Evolutionary conservation across 768 basidiomycete species (phyloP), one percentile per base, ranked within the genome.

Genomic region (Trametes elegans): DNA sequence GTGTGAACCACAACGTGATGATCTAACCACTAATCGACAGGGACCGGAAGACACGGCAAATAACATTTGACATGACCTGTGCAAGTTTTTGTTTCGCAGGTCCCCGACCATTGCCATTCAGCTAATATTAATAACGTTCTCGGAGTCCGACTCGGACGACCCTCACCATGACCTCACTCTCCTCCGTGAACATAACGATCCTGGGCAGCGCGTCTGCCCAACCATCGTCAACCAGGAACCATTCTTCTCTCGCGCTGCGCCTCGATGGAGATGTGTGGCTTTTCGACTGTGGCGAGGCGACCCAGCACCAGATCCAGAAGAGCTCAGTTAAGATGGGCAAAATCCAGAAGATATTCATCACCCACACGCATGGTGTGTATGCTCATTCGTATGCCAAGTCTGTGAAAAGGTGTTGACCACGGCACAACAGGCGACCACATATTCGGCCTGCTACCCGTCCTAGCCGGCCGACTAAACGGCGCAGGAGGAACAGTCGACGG

Each of bases 281-380:
- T 7, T 91, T 92, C 62, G 90, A 92, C 65, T 92, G 90, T 67
- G 90, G 90, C 19, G 90, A 92, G 69, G 88, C 83, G 13, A 91
- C 90, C 3, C 90, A 91, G 62, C 81, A 87, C 63, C 89, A 84
- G 62, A 62, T 92, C 4, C 88, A 90, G 68, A 82, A 79, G 66
- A 88, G 86, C 57, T 61, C 51, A 1, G 76, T 93, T n/a, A 88
- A 83, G 69, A 87, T 90, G 84, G 85, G 89, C 27, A 85, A 70
- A 64, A 85, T 93, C 43, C 78, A 80, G 55, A 92, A 91, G 68
- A 81, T 95, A 24, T 93, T 93, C 67, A 83, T 94, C 56, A 93
- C 93, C 1, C 93, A 95, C 71, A 88, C 88, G 0, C 93, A 94
- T 71, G 91, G 92, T 90, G 52, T 29, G 73, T 63, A 23, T 11